phyloP scores from a whole-genome alignment of 225 moss, liverwort and hornwort genomes.

The Lunularia cruciata region DNA sequence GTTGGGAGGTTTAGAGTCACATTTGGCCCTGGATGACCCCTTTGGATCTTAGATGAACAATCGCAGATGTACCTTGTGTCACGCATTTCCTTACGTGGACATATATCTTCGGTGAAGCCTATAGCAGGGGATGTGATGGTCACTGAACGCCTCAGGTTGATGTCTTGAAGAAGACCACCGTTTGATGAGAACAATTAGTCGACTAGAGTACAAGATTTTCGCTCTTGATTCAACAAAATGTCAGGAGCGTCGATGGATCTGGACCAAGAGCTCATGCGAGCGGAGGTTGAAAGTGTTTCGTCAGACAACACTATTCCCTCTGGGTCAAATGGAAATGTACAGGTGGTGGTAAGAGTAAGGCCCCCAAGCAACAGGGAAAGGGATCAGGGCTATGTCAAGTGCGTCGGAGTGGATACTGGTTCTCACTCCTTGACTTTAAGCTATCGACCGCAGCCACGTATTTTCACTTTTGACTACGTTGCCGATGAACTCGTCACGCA shows the following conservation, averaged over 20 bases:
- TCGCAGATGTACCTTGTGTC: neutral
- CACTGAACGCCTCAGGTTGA: neutral
- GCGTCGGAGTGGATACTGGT: slow-evolving; percentile 45
- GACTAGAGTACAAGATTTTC: slow-evolving; percentile 17
- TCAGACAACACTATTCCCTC: slow-evolving; percentile 50
- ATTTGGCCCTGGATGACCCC: slow-evolving; percentile 16
- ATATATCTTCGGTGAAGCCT: neutral
- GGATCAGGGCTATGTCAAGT: slow-evolving; percentile 52
- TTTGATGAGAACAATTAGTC: slow-evolving; percentile 36
- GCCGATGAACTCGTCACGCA: slow-evolving; percentile 46
- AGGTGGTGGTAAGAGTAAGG: slow-evolving; percentile 52
- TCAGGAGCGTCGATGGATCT: slow-evolving; percentile 45
- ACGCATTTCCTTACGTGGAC: neutral
- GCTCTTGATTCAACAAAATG: slow-evolving; percentile 26
- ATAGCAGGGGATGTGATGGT: neutral
- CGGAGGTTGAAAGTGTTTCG: slow-evolving; percentile 52
- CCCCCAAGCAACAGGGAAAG: slow-evolving; percentile 49
- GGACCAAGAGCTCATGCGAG: slow-evolving; percentile 53
- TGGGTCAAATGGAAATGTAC: slow-evolving; percentile 53
- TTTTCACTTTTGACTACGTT: slow-evolving; percentile 56
- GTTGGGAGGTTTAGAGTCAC: neutral
- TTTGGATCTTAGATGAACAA: slow-evolving; percentile 14
- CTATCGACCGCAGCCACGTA: slow-evolving; percentile 49
- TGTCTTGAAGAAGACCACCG: slow-evolving; percentile 15
- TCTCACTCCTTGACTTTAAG: slow-evolving; percentile 46